Evolutionary conservation across 805 yeast genomes (phyloP), one percentile per base, ranked within the genome.

Genomic region (Teunomyces tritomae): DNA sequence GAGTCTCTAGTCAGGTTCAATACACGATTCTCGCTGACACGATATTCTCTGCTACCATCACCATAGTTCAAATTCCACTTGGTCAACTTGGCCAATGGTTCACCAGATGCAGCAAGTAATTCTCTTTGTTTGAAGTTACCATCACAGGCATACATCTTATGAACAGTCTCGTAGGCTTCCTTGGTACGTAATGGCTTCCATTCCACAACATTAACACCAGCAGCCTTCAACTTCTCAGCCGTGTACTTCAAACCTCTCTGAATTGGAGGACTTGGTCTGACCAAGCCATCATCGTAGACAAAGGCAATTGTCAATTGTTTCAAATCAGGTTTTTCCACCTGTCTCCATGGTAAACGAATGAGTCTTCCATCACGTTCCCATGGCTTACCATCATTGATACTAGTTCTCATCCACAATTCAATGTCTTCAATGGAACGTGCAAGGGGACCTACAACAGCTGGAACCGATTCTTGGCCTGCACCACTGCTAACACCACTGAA

Each of bases 401-500:
- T 83, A 13, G 70, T 51, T 48, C 79, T 74, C 90, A 85, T 85
- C 70, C 83, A 82, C 48, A 80, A 65, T 16, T 85, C 89, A 53
- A 85, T 65, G 64, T 86, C 92, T 4, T 83, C 86, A 41, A 83
- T 68, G 3, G 80, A 67, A 56, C 84, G 76, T 3, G 87, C 74
- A 67, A 86, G 62, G 36, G 92, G 92, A 20, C 91, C 92, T 41
- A 75, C 75, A 24, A 83, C 86, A 11, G 85, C 81, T 30, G 76
- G 77, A 47, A 85, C 81, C 27, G 85, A 71, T 63, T 84, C 87
- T 60, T 82, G 85, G 45, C 87, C 89, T 47, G 74, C 73, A 57
- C 82, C 80, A 39, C 78, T 70, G 39, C 84, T 68, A 52, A 84
- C 70, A 52, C 80, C 77, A 47, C 82, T 80, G 20, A 49, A 46